Conservation (phyloP, 768 basidiomycete species). For the Tulasnella sp. region DNA sequence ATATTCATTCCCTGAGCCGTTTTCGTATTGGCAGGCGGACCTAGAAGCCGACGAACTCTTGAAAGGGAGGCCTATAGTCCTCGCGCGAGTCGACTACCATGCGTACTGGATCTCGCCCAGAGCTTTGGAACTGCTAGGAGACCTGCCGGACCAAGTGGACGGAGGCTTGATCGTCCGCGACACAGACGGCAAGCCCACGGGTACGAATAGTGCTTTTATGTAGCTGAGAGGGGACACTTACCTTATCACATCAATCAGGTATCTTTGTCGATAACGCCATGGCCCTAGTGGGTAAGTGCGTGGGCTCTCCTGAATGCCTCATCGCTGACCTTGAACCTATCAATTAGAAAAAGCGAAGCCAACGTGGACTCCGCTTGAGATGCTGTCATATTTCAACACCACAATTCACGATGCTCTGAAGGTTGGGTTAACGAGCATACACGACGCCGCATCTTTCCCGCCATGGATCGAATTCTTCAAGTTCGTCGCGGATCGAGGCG, state of each 20-base stretch:
- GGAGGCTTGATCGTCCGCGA: conserved; percentile 80
- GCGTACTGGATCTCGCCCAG: conserved; percentile 83
- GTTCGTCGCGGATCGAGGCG: conserved; percentile 58
- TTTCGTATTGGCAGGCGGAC: conserved; percentile 56
- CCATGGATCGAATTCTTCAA: conserved; percentile 65
- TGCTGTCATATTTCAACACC: conserved; percentile 63
- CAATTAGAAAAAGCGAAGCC: conserved; percentile 53
- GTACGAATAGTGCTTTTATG: conserved; percentile 44
- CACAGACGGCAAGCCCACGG: conserved; percentile 66
- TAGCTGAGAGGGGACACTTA: background rate
- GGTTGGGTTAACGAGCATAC: conserved; percentile 82
- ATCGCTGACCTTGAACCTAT: background rate
- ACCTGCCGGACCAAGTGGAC: conserved; percentile 63
- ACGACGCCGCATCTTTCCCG: conserved; percentile 69
- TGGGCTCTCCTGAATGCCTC: background rate
- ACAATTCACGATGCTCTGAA: conserved; percentile 71
- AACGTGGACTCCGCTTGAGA: conserved; percentile 58
- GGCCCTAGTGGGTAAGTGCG: conserved; percentile 54
- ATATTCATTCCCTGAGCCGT: background rate
- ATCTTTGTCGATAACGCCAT: conserved; percentile 90
- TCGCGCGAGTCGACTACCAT: conserved; percentile 80
- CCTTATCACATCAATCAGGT: conserved; percentile 48
- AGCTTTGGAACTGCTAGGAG: conserved; percentile 59
- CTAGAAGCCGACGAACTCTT: conserved; percentile 72
- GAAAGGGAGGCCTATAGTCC: conserved; percentile 66